Conservation (phyloP, 148 eudicot species). For the Chenopodium album region DNA sequence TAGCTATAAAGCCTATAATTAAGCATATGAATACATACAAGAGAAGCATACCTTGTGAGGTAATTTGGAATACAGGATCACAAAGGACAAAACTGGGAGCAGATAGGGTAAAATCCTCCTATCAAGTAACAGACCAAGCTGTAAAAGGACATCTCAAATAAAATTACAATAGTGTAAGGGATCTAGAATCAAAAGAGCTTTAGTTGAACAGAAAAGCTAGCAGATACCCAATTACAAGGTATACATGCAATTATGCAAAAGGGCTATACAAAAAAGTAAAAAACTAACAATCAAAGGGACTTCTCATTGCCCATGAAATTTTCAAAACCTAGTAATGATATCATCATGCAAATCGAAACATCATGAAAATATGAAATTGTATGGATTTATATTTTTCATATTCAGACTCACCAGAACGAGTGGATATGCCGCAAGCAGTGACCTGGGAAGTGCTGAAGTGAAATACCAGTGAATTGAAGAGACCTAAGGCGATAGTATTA, state of each 20-base stretch:
- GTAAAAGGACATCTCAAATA: slow-evolving; percentile 37
- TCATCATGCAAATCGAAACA: background rate
- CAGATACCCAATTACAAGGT: slow-evolving; percentile 2
- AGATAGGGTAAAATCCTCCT: slow-evolving; percentile 64
- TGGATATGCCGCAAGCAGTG: slow-evolving; percentile 89
- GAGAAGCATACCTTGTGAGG: slow-evolving; percentile 80
- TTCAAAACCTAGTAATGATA: background rate
- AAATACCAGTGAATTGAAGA: slow-evolving; percentile 94
- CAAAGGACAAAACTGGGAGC: slow-evolving; percentile 72
- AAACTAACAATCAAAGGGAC: background rate
- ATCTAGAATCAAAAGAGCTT: background rate
- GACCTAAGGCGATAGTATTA: slow-evolving; percentile 46
- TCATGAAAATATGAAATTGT: background rate
- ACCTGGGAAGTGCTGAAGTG: slow-evolving; percentile 95
- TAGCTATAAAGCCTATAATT: background rate
- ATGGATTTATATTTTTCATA: background rate
- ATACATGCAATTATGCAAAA: background rate
- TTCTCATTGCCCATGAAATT: slow-evolving; percentile 3
- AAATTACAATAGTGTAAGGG: background rate
- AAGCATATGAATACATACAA: background rate
- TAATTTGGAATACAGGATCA: slow-evolving; percentile 82
- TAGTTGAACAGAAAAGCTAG: background rate
- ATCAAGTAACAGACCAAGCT: slow-evolving; percentile 77
- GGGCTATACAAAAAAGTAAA: background rate
- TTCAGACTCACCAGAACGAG: slow-evolving; percentile 72